phyloP scores from a whole-genome alignment of 371 early-diverging fungal species.

The Ordospora pajunii region DNA sequence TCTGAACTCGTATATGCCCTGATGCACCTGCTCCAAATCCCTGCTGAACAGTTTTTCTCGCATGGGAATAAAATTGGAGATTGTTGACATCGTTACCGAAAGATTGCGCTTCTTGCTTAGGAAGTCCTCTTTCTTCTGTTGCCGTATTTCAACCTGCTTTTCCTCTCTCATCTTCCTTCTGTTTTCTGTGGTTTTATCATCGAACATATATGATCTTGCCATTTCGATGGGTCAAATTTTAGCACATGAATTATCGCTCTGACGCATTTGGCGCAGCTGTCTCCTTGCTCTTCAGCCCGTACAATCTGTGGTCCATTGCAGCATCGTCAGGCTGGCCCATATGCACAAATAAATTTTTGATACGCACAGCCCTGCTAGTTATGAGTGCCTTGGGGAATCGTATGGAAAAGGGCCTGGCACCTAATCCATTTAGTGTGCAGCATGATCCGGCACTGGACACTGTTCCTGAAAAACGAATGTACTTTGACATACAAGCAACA shows the following conservation, averaged over 20 bases:
- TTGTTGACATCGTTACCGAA: background rate
- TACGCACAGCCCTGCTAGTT: background rate
- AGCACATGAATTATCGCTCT: background rate
- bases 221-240: constrained; percentile 33
- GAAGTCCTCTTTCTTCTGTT: constrained; percentile 55
- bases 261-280: no score
- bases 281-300: no score
- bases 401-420: no score
- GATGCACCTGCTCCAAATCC: constrained; percentile 58
- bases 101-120: constrained; percentile 57
- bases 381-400: background rate
- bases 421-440: background rate
- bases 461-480: constrained; percentile 63
- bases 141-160: constrained; percentile 54
- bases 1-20: constrained; percentile 79
- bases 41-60: constrained; percentile 34
- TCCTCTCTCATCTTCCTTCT: constrained; percentile 44
- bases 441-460: background rate
- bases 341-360: background rate
- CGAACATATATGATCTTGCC: constrained; percentile 53
- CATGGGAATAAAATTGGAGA: constrained; percentile 44
- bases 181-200: constrained; percentile 32
- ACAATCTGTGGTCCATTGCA: no score
- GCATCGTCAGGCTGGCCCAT: no score
- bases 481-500: constrained; percentile 90